Conservation (phyloP, 768 basidiomycete species). For the Rhizopogon rudus region DNA sequence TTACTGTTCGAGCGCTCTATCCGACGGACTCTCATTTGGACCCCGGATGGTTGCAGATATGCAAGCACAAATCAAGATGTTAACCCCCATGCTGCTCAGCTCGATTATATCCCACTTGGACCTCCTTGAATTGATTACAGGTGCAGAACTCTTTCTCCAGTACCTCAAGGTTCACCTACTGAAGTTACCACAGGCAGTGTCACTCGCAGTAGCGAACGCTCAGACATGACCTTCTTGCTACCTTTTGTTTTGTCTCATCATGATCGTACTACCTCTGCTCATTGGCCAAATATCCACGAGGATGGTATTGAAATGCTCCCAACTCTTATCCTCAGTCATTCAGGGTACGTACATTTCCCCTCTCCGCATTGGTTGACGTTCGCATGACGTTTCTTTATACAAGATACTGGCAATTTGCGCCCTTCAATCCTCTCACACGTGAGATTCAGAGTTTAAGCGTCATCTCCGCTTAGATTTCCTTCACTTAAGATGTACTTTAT, state of each 20-base stretch:
- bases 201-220: background rate
- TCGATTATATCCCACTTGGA: slow-evolving; percentile 1
- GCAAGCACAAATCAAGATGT: background rate
- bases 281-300: slow-evolving; percentile 5
- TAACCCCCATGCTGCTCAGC: background rate
- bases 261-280: slow-evolving; percentile 1
- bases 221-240: slow-evolving; percentile 4
- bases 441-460: background rate
- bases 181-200: background rate
- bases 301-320: background rate
- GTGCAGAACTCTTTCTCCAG: background rate
- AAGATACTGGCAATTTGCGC: slow-evolving; percentile 9
- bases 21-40: background rate
- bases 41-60: background rate
- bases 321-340: background rate
- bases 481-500: background rate
- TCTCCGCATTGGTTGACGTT: background rate
- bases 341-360: background rate
- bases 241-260: slow-evolving; percentile 8
- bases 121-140: slow-evolving; percentile 4
- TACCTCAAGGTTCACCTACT: background rate
- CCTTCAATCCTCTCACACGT: slow-evolving; percentile 3
- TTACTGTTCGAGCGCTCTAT: background rate
- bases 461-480: background rate
- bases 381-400: background rate